Conservation (phyloP, 768 basidiomycete species). For the Naganishia antarctica region DNA sequence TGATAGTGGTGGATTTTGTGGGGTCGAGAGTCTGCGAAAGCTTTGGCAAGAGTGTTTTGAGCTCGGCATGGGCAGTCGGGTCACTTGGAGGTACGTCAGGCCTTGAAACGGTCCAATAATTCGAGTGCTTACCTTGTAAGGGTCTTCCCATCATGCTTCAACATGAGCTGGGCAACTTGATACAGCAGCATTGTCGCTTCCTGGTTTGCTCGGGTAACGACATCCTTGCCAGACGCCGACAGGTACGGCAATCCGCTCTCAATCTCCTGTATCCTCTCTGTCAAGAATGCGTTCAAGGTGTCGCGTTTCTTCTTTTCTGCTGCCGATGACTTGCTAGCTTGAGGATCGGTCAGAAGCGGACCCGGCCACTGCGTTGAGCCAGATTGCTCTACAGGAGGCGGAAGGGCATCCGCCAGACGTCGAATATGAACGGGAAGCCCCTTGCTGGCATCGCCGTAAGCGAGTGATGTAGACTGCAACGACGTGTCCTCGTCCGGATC, state of each 20-base stretch:
- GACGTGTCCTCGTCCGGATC: constrained; percentile 1
- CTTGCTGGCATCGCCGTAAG: constrained; percentile 64
- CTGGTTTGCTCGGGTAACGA: constrained; percentile 56
- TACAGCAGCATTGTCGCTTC: constrained; percentile 75
- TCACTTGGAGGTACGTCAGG: constrained; percentile 1
- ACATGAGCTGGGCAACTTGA: constrained; percentile 68
- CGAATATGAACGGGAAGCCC: constrained; percentile 69
- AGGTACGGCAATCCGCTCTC: constrained; percentile 71
- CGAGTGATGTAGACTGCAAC: constrained; percentile 38
- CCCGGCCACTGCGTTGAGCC: constrained; percentile 70
- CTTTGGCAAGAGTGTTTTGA: constrained; percentile 13
- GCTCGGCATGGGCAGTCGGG: background rate
- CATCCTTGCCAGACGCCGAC: constrained; percentile 50
- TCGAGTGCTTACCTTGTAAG: constrained; percentile 71
- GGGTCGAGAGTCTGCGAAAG: background rate
- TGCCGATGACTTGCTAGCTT: constrained; percentile 59
- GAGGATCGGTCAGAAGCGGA: constrained; percentile 70
- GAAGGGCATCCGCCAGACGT: constrained; percentile 61
- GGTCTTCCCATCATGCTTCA: constrained; percentile 82
- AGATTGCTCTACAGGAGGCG: constrained; percentile 59
- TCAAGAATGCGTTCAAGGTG: constrained; percentile 69
- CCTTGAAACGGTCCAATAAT: background rate
- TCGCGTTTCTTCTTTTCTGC: constrained; percentile 76
- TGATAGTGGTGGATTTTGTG: background rate
- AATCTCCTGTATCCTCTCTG: constrained; percentile 69